Evolutionary conservation across 2,329 filamentous ascomycete species (phyloP), one percentile per base, ranked within the genome.

Genomic region (Ophiosphaerella herpotricha): DNA sequence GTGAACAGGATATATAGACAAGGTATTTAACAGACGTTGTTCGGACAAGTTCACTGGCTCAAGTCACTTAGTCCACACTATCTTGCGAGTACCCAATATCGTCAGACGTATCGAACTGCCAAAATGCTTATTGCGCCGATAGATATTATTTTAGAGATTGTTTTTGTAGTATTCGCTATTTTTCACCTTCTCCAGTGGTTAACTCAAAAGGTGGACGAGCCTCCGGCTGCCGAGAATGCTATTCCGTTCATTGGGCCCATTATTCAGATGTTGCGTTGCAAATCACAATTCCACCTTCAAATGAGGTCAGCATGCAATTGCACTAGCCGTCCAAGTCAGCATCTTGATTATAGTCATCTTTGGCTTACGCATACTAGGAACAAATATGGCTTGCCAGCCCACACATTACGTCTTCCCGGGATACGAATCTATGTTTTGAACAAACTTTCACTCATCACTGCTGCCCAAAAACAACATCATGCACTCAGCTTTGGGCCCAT

Each of bases 401-500:
- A 44, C 35, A 44, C 42, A 21, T 34, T 44, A 12, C 21, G 42
- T 37, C 34, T 44, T 18, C 42, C 42, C 18, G 37, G 37, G 33
- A 29, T 44, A 2, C 18, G 42, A 13, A 44, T 44, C 21, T 44
- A 37, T 23, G 31, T 44, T 8, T 33, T 44, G 21, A 38, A 44
- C 31, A 37, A 21, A 21, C 31, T 33, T n/a, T 14, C n/a, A 3
- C 33, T 44, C 33, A 44, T 44, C 31, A 21, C 42, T 37, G n/a
- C 31, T n/a, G 37, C 37, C n/a, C 42, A 44, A n/a, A 44, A 44
- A 21, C 42, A 44, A 16, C 37, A 33, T 33, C 42, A 33, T 23
- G 37, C 33, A 29, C 33, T 44, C 34, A 44, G 42, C 34, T 44
- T 44, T 37, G 42, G 33, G 4, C 33, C 42, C 11, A 44, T 44